phyloP scores from a whole-genome alignment of 345 rosid genomes.

The Eucalyptus tenuipes region DNA sequence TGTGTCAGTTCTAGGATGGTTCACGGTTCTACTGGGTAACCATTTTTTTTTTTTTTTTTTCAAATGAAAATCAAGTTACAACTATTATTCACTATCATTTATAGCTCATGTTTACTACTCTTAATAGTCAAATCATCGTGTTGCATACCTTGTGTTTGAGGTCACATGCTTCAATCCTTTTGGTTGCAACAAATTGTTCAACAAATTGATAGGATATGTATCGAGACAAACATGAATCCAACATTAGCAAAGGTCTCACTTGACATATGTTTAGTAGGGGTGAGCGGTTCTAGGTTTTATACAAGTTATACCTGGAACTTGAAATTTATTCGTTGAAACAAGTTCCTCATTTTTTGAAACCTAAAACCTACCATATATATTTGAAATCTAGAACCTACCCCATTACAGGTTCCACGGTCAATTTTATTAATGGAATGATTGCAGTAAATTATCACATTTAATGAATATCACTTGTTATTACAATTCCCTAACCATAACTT shows the following conservation, averaged over 20 bases:
- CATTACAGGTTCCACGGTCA: fast-evolving
- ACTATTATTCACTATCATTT: background rate
- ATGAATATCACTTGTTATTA: no score
- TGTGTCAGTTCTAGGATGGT: background rate
- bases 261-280: background rate
- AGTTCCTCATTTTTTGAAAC: no score
- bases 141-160: background rate
- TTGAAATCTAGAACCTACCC: fast-evolving
- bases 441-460: no score
- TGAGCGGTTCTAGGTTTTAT: fast-evolving
- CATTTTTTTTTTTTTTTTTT: background rate
- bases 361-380: fast-evolving
- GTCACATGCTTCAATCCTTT: background rate
- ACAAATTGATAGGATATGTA: background rate
- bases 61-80: background rate
- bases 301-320: no score
- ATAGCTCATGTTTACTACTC: background rate
- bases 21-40: background rate
- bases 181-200: background rate
- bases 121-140: background rate
- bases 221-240: background rate
- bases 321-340: fast-evolving
- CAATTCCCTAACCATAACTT: no score
- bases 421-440: no score
- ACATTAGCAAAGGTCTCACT: background rate